A percentile compares a stretch with the other conserved stretches of the same genome.
phyloP scores from a whole-genome alignment of 805 yeast genomes.

The Nakazawaea peltata region DNA sequence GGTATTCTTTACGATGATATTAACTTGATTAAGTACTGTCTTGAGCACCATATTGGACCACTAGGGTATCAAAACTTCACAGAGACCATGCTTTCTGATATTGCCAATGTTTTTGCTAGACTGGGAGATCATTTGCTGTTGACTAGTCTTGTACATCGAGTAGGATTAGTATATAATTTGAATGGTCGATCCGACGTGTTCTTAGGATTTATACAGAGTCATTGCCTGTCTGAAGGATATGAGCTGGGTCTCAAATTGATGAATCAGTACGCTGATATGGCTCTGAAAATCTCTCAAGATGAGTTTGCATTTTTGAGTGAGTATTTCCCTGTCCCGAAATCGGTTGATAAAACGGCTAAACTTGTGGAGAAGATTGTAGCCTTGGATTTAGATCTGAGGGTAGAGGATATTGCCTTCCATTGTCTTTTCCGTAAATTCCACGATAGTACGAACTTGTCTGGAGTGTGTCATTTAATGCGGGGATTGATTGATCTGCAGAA shows the following conservation, averaged over 20 bases:
- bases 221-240: background rate
- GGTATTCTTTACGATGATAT: background rate
- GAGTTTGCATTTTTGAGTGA: background rate
- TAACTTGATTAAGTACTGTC: slow-evolving; percentile 1
- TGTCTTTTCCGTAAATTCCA: slow-evolving; percentile 3
- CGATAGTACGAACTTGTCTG: slow-evolving; percentile 3
- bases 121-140: slow-evolving; percentile 1
- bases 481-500: background rate
- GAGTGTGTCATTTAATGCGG: slow-evolving; percentile 1
- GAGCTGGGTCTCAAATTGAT: background rate
- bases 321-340: slow-evolving; percentile 1
- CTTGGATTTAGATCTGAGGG: background rate
- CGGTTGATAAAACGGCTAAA: background rate
- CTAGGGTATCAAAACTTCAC: background rate
- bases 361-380: background rate
- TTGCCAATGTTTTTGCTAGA: background rate
- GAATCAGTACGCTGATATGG: background rate
- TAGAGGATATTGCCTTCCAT: slow-evolving; percentile 1
- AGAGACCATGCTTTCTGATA: background rate
- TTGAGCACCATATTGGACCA: background rate
- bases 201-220: slow-evolving; percentile 2
- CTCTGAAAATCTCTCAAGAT: background rate
- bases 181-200: background rate
- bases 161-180: background rate
- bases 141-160: background rate